Evolutionary conservation across 768 basidiomycete species (phyloP).

Genomic region (Antrodiella citrinella): DNA sequence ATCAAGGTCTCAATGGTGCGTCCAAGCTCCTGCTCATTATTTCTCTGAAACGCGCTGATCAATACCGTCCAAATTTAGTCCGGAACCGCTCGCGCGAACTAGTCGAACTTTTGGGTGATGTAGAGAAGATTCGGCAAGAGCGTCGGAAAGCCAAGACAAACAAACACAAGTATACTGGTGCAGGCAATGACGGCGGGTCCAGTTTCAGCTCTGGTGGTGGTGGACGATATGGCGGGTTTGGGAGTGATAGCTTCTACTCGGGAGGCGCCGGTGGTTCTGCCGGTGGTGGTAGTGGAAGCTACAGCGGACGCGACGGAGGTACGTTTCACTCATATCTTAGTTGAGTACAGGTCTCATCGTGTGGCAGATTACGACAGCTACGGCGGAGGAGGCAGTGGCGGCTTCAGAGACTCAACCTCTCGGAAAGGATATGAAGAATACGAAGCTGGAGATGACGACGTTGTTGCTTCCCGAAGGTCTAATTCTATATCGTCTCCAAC

Average conservation of each 20-base stretch:
- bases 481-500: conserved; percentile 27
- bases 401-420: conserved; percentile 52
- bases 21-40: not conserved
- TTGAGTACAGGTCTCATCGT: no score
- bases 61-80: conserved; percentile 40
- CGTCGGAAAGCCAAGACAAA: conserved; percentile 90
- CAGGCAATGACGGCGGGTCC: conserved; percentile 67
- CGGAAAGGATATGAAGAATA: conserved; percentile 83
- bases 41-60: not conserved
- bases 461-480: conserved; percentile 27
- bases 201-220: conserved; percentile 51
- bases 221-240: conserved; percentile 67
- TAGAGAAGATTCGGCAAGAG: conserved; percentile 84
- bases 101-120: conserved; percentile 84
- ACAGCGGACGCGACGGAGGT: not conserved
- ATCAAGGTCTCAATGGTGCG: conserved; percentile 95
- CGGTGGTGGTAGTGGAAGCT: conserved; percentile 7
- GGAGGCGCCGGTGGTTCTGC: conserved; percentile 11
- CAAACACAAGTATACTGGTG: conserved; percentile 82
- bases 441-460: conserved; percentile 90
- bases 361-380: conserved; percentile 26
- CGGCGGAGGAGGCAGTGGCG: conserved; percentile 38
- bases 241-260: conserved; percentile 39
- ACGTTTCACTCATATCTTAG: no score
- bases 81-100: conserved; percentile 91